Evolutionary conservation across 768 basidiomycete species (phyloP).

Genomic region (Calocera viscosa): DNA sequence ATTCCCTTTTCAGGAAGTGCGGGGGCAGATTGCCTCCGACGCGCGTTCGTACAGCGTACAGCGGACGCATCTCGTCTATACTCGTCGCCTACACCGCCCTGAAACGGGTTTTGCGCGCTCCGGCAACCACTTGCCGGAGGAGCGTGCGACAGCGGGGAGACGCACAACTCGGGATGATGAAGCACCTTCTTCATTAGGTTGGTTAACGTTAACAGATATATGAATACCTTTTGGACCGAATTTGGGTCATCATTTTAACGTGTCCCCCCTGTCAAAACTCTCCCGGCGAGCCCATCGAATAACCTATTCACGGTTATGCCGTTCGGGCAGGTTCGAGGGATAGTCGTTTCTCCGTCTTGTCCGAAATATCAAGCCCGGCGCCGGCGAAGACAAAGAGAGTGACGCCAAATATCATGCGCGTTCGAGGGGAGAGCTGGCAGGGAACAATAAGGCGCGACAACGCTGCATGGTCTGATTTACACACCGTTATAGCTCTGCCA

Average conservation of each 20-base stretch:
- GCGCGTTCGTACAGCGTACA: too few relatives aligned
- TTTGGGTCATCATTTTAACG: too few relatives aligned
- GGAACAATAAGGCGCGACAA: not conserved
- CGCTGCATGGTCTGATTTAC: not conserved
- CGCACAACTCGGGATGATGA: not conserved
- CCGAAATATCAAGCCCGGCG: not conserved
- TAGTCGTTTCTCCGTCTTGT: not conserved
- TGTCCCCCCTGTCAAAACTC: too few relatives aligned
- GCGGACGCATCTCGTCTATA: too few relatives aligned
- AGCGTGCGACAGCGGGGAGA: not conserved
- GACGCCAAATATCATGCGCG: not conserved
- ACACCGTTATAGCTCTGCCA: not conserved
- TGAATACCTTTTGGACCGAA: not conserved
- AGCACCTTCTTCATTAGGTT: too few relatives aligned
- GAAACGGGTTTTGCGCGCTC: not conserved
- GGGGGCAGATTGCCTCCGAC: too few relatives aligned
- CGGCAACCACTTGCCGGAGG: not conserved
- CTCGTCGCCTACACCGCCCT: not conserved
- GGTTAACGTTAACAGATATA: too few relatives aligned
- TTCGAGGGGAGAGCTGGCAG: not conserved
- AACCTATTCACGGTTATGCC: too few relatives aligned
- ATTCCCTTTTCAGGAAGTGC: too few relatives aligned
- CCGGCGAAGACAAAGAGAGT: not conserved
- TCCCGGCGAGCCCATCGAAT: too few relatives aligned
- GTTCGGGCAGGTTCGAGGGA: not conserved